Evolutionary conservation across 1,284 basidiomycete species (phyloP).

Genomic region (Tilletia caries): DNA sequence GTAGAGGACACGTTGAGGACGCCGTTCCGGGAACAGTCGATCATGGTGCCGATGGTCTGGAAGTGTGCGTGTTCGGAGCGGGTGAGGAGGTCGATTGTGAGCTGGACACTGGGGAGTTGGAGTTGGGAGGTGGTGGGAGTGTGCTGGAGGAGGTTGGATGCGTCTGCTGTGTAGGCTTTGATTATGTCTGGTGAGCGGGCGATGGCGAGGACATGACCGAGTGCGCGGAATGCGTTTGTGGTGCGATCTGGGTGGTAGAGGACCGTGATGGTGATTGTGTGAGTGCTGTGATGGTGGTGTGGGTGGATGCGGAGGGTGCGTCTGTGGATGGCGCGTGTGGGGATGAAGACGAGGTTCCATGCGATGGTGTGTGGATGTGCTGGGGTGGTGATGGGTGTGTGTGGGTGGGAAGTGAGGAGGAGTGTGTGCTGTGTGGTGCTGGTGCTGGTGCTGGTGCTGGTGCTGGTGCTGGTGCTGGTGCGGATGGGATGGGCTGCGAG

Average conservation of each 20-base stretch:
- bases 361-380: background rate
- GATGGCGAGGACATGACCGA: constrained; percentile 34
- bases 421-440: background rate
- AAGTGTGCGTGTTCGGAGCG: constrained; percentile 23
- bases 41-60: constrained; percentile 53
- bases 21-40: constrained; percentile 55
- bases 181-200: background rate
- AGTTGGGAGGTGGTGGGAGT: background rate
- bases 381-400: no score
- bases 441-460: background rate
- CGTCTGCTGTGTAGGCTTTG: background rate
- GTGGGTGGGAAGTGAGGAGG: background rate
- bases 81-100: constrained; percentile 6
- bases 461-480: background rate
- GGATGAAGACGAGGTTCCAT: constrained; percentile 7
- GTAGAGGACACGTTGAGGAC: constrained; percentile 47
- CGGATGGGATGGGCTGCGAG: background rate
- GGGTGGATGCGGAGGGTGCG: constrained; percentile 5
- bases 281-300: background rate
- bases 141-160: background rate
- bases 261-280: constrained; percentile 17
- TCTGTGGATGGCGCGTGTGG: background rate
- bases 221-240: constrained; percentile 28
- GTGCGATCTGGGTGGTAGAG: constrained; percentile 15
- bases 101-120: background rate